Evolutionary conservation across 352 stramenopile genomes (phyloP), one percentile per base, ranked within the genome.

Genomic region (Pythium rishiriense): DNA sequence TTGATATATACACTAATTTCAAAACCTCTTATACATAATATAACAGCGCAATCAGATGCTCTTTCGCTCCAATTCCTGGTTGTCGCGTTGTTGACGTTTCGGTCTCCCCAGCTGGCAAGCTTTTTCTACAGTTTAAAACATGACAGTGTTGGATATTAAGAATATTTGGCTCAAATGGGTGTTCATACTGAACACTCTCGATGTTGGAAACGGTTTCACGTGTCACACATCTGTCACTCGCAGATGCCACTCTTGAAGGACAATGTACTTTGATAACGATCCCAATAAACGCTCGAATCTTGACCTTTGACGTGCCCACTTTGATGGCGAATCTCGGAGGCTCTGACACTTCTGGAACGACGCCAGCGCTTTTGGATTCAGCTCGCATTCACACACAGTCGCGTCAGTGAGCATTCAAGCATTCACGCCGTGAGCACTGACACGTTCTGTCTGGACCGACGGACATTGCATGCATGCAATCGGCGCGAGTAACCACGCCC

Each of bases 41-140:
- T 29, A 11, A 58, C 37, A 58, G 47, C 25, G 46, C 14, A 65
- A 65, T 15, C 47, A 46, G 37, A 65, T 58, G 19, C 11, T 4
- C 9, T 28, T 6, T n/a, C 12, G 9, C 21, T n/a, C 37, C 37
- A 22, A 55, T 53, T 51, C 48, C 52, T 21, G 19, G 49, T 65
- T 51, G 58, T 65, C 58, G 31, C 25, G 48, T 65, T 24, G 58
- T 65, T 58, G 48, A 58, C 48, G 31, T 45, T 26, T 42, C 10
- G 19, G 33, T 47, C 49, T 51, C 39, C 14, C 49, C 58, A 65
- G 58, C 48, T 65, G 58, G 28, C 21, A 31, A 9, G 1, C 9
- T 45, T 17, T 43, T 33, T n/a, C 24, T 35, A n/a, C 12, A 52
- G 24, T 49, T 58, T 57, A 39, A 48, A 56, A 54, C 56, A 51